Conservation (phyloP, 2,329 filamentous ascomycete species). For the Mollisiaceae sp. region DNA sequence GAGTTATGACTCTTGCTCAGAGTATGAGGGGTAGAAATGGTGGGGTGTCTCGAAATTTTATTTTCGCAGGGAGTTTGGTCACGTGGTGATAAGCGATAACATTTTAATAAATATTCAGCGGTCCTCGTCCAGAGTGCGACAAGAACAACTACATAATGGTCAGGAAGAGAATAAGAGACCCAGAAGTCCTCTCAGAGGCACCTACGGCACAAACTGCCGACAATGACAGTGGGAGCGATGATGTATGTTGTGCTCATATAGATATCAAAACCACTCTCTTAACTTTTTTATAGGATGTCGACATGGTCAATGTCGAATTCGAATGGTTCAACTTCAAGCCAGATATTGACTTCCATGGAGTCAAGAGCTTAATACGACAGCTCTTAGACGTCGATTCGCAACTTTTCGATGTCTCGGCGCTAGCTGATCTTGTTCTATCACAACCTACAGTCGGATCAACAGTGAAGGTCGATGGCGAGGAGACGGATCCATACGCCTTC, state of each 20-base stretch:
- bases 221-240: constrained; percentile 41
- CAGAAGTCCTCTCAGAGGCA: constrained; percentile 40
- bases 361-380: constrained; percentile 88
- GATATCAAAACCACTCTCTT: constrained; percentile 4
- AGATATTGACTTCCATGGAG: constrained; percentile 90
- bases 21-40: constrained; percentile 6
- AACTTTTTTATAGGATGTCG: constrained; percentile 64
- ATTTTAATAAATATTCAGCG: neutral
- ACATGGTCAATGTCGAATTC: constrained; percentile 94
- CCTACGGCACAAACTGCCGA: constrained; percentile 29
- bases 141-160: constrained; percentile 39
- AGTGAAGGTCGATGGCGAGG: constrained; percentile 95
- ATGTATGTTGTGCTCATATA: constrained; percentile 32
- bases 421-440: constrained; percentile 84
- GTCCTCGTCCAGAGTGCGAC: neutral
- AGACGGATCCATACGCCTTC: constrained; percentile 90
- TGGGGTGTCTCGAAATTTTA: constrained; percentile 4
- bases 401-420: constrained; percentile 84
- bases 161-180: constrained; percentile 43
- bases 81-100: constrained; percentile 18
- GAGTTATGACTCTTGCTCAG: constrained; percentile 5
- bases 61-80: neutral
- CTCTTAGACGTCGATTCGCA: constrained; percentile 88
- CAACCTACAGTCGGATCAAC: constrained; percentile 91
- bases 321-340: constrained; percentile 98